These are phyloP conservation scores for Onygena corvina DNA, from an alignment of 2,329 filamentous ascomycete species.

Conservation along the genomic window DNA sequence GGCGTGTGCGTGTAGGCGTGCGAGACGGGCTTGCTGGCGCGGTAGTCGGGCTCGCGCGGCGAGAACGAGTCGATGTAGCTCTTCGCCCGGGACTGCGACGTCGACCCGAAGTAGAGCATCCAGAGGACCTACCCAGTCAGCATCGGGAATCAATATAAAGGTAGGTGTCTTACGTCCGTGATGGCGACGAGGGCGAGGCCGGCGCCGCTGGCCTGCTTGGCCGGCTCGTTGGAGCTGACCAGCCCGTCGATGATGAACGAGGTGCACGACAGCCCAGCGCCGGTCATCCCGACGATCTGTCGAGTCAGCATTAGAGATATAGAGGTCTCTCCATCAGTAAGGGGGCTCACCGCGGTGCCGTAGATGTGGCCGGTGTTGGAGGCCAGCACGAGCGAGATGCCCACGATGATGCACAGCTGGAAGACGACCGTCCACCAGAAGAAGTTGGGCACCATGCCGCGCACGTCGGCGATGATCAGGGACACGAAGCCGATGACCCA, in stretches of 20 bases:
- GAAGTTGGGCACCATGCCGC: slow-evolving; percentile 60
- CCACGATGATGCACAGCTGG: slow-evolving; percentile 69
- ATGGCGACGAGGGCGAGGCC: slow-evolving; percentile 92
- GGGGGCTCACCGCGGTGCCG: slow-evolving; percentile 60
- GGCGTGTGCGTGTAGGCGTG: slow-evolving; percentile 56
- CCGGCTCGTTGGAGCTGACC: slow-evolving; percentile 62
- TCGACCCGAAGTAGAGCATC: slow-evolving; percentile 98
- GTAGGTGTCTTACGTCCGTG: slow-evolving; percentile 57
- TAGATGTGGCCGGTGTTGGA: slow-evolving; percentile 78
- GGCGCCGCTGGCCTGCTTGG: slow-evolving; percentile 71
- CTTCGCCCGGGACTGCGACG: slow-evolving; percentile 71
- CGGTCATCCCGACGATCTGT: slow-evolving; percentile 71
- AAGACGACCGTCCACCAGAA: slow-evolving; percentile 87
- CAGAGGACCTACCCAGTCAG: slow-evolving; percentile 64
- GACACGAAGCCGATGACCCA: slow-evolving; percentile 89
- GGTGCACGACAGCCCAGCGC: slow-evolving; percentile 69
- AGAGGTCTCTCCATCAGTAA: not conserved
- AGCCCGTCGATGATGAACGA: slow-evolving; percentile 77
- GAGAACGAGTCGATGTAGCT: slow-evolving; percentile 94
- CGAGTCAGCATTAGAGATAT: slow-evolving; percentile 20
- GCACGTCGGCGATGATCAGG: slow-evolving; percentile 60
- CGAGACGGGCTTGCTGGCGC: slow-evolving; percentile 57
- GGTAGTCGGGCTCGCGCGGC: slow-evolving; percentile 60
- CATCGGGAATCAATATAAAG: not conserved
- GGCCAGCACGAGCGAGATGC: slow-evolving; percentile 69